Percentiles rank a stretch among this genome's conserved stretches.
Evolutionary conservation across 169 alveolate species (phyloP).

Genomic region (Plasmodium billcollinsi): DNA sequence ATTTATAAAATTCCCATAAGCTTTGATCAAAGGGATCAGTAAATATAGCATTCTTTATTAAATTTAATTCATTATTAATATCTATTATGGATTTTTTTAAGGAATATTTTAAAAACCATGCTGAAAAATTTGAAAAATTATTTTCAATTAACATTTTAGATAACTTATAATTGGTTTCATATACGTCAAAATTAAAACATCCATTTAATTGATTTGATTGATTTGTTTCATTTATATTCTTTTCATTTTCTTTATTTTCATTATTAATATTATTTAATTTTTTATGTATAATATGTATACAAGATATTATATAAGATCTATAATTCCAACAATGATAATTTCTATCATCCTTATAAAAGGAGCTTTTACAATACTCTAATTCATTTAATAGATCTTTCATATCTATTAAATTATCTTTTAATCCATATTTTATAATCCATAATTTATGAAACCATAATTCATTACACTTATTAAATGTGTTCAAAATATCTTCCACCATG

Average conservation of each 20-base stretch:
- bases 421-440: slow-evolving; percentile 45
- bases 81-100: slow-evolving; percentile 35
- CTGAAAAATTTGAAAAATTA: slow-evolving; percentile 75
- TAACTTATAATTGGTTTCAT: slow-evolving; percentile 38
- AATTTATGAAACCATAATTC: slow-evolving; percentile 75
- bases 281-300: slow-evolving; percentile 28
- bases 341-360: slow-evolving; percentile 54
- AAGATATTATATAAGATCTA: slow-evolving; percentile 56
- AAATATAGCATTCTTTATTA: slow-evolving; percentile 67
- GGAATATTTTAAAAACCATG: slow-evolving; percentile 71
- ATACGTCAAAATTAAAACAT: slow-evolving; percentile 17
- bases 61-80: slow-evolving; percentile 32
- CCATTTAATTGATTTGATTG: not conserved
- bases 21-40: slow-evolving; percentile 77
- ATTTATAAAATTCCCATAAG: slow-evolving; percentile 71
- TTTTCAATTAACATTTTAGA: slow-evolving; percentile 47
- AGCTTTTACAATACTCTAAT: slow-evolving; percentile 48
- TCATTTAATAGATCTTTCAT: slow-evolving; percentile 34
- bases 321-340: slow-evolving; percentile 74
- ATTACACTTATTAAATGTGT: slow-evolving; percentile 44
- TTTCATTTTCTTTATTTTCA: not conserved
- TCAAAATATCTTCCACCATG: slow-evolving; percentile 59
- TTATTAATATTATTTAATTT: not conserved
- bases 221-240: not conserved
- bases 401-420: slow-evolving; percentile 39